phyloP scores from a whole-genome alignment of 305 asterid genomes.

The Salvia sclarea region DNA sequence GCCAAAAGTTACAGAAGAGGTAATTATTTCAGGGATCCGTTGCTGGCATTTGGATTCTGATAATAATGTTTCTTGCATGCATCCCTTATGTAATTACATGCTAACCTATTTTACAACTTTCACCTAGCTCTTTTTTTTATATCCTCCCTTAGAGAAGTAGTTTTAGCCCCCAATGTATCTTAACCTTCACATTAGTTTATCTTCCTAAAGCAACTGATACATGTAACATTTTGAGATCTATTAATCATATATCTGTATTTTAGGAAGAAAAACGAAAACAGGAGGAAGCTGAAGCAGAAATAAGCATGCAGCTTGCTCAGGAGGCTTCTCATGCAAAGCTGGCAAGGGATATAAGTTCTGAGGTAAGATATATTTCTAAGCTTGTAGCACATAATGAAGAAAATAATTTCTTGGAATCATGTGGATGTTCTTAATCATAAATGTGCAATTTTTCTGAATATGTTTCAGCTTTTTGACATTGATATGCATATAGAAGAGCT shows the following conservation, averaged over 20 bases:
- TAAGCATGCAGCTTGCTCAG: slow-evolving; percentile 55
- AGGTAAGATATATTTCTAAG: slow-evolving; percentile 49
- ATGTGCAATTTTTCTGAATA: slow-evolving; percentile 23
- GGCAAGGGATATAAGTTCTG: slow-evolving; percentile 69
- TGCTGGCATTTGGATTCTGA: slow-evolving; percentile 4
- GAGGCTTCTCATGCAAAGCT: slow-evolving; percentile 69
- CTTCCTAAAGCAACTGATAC: slow-evolving; percentile 10
- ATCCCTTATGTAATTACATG: not conserved
- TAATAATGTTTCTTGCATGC: not conserved
- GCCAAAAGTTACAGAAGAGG: slow-evolving; percentile 95
- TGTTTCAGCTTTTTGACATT: slow-evolving; percentile 73
- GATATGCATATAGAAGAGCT: slow-evolving; percentile 72
- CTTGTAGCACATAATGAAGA: slow-evolving; percentile 9
- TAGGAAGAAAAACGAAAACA: slow-evolving; percentile 78
- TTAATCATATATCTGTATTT: slow-evolving; percentile 26
- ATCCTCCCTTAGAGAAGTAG: not conserved
- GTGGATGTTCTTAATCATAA: slow-evolving; percentile 8
- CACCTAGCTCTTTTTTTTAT: not conserved
- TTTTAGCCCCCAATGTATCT: not conserved
- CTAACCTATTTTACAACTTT: not conserved
- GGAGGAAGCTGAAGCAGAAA: slow-evolving; percentile 78
- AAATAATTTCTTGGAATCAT: slow-evolving; percentile 21
- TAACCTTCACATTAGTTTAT: not conserved
- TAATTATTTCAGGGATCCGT: slow-evolving; percentile 33
- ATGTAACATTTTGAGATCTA: slow-evolving; percentile 22